phyloP scores from a whole-genome alignment of 2,329 filamentous ascomycete species.

The Allantophomopsis cytisporea region DNA sequence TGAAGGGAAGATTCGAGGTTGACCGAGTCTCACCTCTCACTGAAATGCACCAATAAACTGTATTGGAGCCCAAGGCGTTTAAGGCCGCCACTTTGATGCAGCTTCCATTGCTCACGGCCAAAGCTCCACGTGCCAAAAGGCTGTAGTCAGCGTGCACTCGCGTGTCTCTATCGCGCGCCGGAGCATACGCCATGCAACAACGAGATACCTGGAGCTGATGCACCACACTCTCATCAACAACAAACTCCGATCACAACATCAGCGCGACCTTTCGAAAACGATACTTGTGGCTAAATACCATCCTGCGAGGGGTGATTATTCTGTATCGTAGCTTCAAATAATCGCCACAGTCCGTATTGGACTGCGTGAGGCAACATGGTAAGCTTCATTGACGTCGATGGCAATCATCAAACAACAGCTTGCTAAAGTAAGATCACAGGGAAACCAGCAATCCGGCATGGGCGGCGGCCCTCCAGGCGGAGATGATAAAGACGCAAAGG shows the following conservation, averaged over 20 bases:
- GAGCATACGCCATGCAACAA: slow-evolving; percentile 1
- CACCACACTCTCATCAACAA: slow-evolving; percentile 3
- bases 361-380: slow-evolving; percentile 12
- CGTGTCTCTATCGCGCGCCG: slow-evolving; percentile 12
- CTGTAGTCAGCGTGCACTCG: slow-evolving; percentile 3
- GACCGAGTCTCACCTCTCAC: no score
- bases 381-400: slow-evolving; percentile 5
- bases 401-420: neutral
- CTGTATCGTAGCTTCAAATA: no score
- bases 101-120: no score
- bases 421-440: slow-evolving; percentile 7
- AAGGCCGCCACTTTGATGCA: no score
- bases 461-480: slow-evolving; percentile 40
- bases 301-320: neutral
- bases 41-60: no score
- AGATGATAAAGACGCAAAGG: slow-evolving; percentile 73
- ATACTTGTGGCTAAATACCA: neutral
- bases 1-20: no score
- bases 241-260: slow-evolving; percentile 9
- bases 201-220: slow-evolving; percentile 7
- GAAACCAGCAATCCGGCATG: slow-evolving; percentile 28
- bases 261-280: neutral
- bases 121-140: neutral
- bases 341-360: no score
- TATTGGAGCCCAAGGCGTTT: no score